phyloP scores from a whole-genome alignment of 179 eudicot genomes.

The Dionaea muscipula region DNA sequence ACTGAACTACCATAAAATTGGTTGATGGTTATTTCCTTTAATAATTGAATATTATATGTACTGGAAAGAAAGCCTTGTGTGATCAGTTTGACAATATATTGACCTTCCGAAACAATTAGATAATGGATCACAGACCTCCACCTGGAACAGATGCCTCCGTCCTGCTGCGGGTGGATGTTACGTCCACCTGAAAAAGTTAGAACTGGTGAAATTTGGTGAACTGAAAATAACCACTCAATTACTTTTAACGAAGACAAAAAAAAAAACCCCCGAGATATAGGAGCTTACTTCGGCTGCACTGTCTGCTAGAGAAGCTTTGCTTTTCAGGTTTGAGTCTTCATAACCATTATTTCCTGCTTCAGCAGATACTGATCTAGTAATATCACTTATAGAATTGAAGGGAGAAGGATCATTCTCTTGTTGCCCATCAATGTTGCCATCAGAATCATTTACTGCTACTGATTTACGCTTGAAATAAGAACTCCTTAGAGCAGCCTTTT shows the following conservation, averaged over 20 bases:
- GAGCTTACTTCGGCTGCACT: conserved; percentile 25
- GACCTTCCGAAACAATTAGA: neutral
- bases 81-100: no score
- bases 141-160: conserved; percentile 4
- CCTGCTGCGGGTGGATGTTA: neutral
- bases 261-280: neutral
- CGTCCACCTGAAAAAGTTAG: conserved; percentile 2
- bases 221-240: neutral
- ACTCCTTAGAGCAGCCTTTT: conserved; percentile 25
- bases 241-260: neutral
- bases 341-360: conserved; percentile 8
- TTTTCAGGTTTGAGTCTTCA: conserved; percentile 28
- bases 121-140: conserved; percentile 7
- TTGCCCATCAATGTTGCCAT: conserved; percentile 12
- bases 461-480: conserved; percentile 30
- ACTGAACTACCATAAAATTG: no score
- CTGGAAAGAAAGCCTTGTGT: no score
- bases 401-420: conserved; percentile 13
- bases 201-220: neutral
- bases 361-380: conserved; percentile 14
- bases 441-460: conserved; percentile 20
- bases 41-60: no score
- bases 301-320: conserved; percentile 36
- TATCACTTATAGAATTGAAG: conserved; percentile 12
- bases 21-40: no score